phyloP scores from a whole-genome alignment of 2,329 filamentous ascomycete genomes.

The Pseudogymnoascus sp. region DNA sequence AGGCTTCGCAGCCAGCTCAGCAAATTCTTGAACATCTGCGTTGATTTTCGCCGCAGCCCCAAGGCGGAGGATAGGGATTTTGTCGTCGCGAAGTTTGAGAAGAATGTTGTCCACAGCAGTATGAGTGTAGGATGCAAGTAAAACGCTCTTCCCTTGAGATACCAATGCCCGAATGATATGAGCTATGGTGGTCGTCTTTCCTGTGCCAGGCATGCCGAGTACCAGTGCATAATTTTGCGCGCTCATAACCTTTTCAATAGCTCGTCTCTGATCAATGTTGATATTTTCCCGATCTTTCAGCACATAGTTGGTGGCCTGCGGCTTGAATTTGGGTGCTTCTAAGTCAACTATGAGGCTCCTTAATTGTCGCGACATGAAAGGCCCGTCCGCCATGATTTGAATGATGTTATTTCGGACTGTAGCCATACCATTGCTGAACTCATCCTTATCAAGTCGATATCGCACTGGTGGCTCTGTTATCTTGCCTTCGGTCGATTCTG shows the following conservation, averaged over 20 bases:
- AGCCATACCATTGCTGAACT: slow-evolving; percentile 97
- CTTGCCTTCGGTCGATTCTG: slow-evolving; percentile 45
- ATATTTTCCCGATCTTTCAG: slow-evolving; percentile 59
- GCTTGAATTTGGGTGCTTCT: slow-evolving; percentile 65
- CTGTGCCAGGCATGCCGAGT: slow-evolving; percentile 94
- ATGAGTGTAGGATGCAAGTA: slow-evolving; percentile 93
- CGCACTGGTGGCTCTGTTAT: slow-evolving; percentile 50
- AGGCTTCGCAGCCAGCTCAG: slow-evolving; percentile 65
- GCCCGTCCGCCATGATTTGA: slow-evolving; percentile 77
- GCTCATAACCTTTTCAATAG: slow-evolving; percentile 92
- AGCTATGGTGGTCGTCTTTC: slow-evolving; percentile 96
- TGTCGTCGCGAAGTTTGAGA: slow-evolving; percentile 76
- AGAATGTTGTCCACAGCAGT: slow-evolving; percentile 98
- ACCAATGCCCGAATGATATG: slow-evolving; percentile 91
- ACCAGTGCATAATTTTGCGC: slow-evolving; percentile 95
- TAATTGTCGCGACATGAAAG: slow-evolving; percentile 64
- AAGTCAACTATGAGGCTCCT: slow-evolving; percentile 76
- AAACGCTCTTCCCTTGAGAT: slow-evolving; percentile 81
- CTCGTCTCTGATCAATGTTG: slow-evolving; percentile 79
- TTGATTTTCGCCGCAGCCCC: slow-evolving; percentile 82
- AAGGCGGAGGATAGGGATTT: slow-evolving; percentile 74
- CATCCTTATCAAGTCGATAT: slow-evolving; percentile 92
- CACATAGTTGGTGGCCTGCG: slow-evolving; percentile 54
- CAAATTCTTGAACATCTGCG: slow-evolving; percentile 79
- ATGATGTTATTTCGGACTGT: slow-evolving; percentile 89